Conservation (phyloP, 768 basidiomycete species). For the Naganishia antarctica region DNA sequence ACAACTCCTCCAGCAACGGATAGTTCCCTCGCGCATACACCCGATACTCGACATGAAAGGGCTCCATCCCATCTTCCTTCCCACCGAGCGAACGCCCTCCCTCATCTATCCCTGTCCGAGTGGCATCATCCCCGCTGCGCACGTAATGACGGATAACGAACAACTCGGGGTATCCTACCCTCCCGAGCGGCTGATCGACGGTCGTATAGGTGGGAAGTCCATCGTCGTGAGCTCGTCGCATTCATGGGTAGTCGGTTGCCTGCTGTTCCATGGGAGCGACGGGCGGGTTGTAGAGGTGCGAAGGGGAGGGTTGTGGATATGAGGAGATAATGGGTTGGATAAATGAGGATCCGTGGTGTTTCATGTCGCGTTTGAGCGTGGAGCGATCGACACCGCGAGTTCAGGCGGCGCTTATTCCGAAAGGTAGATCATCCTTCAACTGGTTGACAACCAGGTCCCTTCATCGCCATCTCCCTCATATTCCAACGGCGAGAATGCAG, state of each 20-base stretch:
- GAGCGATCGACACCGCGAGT: no score
- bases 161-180: background rate
- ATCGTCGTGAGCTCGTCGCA: background rate
- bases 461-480: no score
- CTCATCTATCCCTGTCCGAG: background rate
- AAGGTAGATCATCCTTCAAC: no score
- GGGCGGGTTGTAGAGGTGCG: no score
- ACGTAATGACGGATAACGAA: conserved; percentile 13
- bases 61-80: background rate
- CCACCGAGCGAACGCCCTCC: background rate
- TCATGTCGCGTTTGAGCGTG: no score
- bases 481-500: no score
- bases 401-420: no score
- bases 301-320: no score
- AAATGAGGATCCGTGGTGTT: no score
- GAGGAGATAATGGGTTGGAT: no score
- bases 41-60: conserved; percentile 5
- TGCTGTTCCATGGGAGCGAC: background rate
- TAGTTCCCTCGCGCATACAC: background rate
- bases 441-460: no score
- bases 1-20: background rate
- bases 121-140: no score
- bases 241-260: background rate
- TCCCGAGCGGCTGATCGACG: background rate
- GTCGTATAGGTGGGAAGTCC: background rate